These are phyloP conservation scores for Barnettozyma salicaria DNA, from an alignment of 805 yeast species.

Conservation along the genomic window DNA sequence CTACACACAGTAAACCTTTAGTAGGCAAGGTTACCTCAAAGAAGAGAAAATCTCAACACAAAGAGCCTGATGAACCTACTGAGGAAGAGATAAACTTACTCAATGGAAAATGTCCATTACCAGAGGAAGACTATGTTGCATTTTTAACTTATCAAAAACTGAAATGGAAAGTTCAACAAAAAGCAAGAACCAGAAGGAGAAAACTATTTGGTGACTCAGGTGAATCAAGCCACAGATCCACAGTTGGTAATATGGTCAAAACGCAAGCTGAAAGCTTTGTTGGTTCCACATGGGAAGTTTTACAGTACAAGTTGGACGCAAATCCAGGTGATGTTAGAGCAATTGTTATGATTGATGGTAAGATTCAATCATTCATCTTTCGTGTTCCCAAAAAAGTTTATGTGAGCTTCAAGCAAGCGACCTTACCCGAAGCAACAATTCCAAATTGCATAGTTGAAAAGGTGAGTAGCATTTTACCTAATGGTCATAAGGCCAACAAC, in stretches of 20 bases:
- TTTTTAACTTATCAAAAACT: conserved; percentile 72
- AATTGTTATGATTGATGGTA: conserved; percentile 58
- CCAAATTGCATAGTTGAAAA: conserved; percentile 51
- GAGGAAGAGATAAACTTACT: conserved; percentile 48
- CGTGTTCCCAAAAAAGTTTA: conserved; percentile 71
- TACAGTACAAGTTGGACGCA: conserved; percentile 58
- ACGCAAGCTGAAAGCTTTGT: conserved; percentile 76
- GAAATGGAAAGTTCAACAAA: conserved; percentile 81
- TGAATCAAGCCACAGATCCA: conserved; percentile 46
- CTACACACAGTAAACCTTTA: conserved; percentile 21
- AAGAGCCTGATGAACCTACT: conserved; percentile 29
- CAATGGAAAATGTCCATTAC: conserved; percentile 56
- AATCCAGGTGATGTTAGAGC: conserved; percentile 76
- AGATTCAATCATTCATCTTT: conserved; percentile 66
- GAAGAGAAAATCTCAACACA: conserved; percentile 29
- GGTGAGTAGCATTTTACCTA: conserved; percentile 61
- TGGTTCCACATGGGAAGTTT: conserved; percentile 77
- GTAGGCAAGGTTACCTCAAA: conserved; percentile 34
- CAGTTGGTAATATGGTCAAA: conserved; percentile 64
- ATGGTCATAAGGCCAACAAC: conserved; percentile 46
- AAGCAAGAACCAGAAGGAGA: conserved; percentile 63
- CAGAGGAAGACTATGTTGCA: conserved; percentile 57
- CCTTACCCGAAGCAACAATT: conserved; percentile 37
- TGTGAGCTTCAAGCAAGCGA: conserved; percentile 52
- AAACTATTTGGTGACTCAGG: conserved; percentile 70